Base-by-base conservation (phyloP, 208 protist genomes). In the Crithidia bombi region DNA sequence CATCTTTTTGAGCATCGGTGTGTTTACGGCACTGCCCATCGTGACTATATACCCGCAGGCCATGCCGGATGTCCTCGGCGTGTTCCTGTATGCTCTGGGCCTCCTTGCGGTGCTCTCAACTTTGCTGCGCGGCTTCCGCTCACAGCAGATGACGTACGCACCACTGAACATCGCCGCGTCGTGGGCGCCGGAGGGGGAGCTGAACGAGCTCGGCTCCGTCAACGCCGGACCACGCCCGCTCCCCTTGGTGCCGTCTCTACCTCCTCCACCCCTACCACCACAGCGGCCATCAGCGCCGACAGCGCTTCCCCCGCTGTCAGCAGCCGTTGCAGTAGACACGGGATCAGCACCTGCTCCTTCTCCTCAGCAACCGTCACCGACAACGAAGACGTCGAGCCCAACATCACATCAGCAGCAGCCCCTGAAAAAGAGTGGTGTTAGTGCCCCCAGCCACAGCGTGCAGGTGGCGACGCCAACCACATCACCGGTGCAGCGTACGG, bases 31-130 rank as follows among this genome's bases (percentile, higher is more conserved):
- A 17, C 44, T 86, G 17, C 78, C 81, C 28, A 74, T 90, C 15
- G 49, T 90, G 38, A 84, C 74, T 5, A 35, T 85, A 5, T 90
- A 90, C 65, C 78, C 81, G 11, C 64, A 81, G 39, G 69, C 76
- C 14, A 58, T 86, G 19, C 78, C 84, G 21, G 69, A 63, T 39
- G 72, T 78, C 50, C 62, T 85, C 11, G 62, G 70, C 6, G n/a
- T 76, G 12, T 65, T 74, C 21, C 51, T 90, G 14, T 82, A 82
- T 32, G 41, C 82, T 12, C 64, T 86, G 32, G 21, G 78, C 33
- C 32, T 68, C 30, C 17, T 72, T 39, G 10, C 86, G 14, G 21
- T 76, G 9, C 57, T 71, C 21, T 44, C 75, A 2, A 86, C 65
- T 1, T 36, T 90, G 17, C 44, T 74, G 33, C 70, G 70, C n/a